phyloP scores from a whole-genome alignment of 352 stramenopile genomes.

The Pythium grandisporangium region DNA sequence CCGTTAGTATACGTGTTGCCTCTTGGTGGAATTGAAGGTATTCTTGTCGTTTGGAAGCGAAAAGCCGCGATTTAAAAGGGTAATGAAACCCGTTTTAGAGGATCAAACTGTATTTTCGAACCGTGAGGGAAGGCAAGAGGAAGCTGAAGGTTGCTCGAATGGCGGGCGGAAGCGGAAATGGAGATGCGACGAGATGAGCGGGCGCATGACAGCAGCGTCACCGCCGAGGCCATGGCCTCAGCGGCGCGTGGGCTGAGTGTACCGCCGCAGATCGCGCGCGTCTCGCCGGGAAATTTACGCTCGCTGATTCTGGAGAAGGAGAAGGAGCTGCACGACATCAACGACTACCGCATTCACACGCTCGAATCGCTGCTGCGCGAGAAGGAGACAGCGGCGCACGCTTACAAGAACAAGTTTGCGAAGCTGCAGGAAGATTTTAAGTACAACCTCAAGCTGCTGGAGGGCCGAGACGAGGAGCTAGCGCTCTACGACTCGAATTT shows the following conservation, averaged over 20 bases:
- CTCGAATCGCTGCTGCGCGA: conserved; percentile 71
- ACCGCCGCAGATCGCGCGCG: conserved; percentile 10
- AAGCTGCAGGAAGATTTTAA: conserved; percentile 91
- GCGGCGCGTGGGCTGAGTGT: background rate
- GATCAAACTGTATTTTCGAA: too few relatives aligned
- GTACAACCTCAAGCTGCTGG: conserved; percentile 89
- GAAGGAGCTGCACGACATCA: conserved; percentile 89
- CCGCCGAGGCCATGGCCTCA: background rate
- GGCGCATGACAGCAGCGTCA: background rate
- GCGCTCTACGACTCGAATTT: conserved; percentile 84
- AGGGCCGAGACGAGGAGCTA: conserved; percentile 87
- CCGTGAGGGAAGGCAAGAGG: too few relatives aligned
- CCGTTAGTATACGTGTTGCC: too few relatives aligned
- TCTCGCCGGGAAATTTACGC: conserved; percentile 63
- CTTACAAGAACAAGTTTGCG: conserved; percentile 64
- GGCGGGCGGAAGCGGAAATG: too few relatives aligned
- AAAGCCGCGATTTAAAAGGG: too few relatives aligned
- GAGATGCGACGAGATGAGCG: too few relatives aligned
- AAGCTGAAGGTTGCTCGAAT: too few relatives aligned
- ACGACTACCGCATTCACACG: conserved; percentile 84
- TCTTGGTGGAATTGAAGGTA: too few relatives aligned
- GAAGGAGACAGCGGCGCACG: conserved; percentile 32
- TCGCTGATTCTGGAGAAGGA: conserved; percentile 88
- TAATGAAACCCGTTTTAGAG: too few relatives aligned
- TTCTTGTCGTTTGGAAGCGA: too few relatives aligned